phyloP scores from a whole-genome alignment of 179 eudicot species.

The Camellia oleifera region DNA sequence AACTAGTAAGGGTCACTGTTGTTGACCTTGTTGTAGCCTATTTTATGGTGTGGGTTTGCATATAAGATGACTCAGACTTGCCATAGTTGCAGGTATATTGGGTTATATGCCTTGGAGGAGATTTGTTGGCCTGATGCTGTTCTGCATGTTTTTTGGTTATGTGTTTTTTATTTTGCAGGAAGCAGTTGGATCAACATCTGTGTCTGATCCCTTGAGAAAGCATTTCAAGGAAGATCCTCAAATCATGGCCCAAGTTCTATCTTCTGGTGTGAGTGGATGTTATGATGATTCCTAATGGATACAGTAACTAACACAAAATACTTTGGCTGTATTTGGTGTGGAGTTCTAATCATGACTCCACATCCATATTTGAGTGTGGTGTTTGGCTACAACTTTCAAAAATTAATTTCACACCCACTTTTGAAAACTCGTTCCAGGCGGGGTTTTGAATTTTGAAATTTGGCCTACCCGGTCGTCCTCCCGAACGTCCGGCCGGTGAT shows the following conservation, averaged over 20 bases:
- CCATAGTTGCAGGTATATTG: background rate
- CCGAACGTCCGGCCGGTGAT: too few relatives aligned
- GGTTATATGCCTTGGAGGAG: background rate
- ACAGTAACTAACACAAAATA: background rate
- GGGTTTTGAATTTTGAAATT: too few relatives aligned
- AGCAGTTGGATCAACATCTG: constrained; percentile 27
- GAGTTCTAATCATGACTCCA: too few relatives aligned
- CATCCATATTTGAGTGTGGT: too few relatives aligned
- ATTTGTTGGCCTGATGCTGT: constrained; percentile 14
- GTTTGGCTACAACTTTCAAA: too few relatives aligned
- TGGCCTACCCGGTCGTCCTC: too few relatives aligned
- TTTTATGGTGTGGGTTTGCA: background rate
- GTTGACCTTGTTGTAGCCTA: background rate
- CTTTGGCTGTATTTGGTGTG: background rate
- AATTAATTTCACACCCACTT: too few relatives aligned
- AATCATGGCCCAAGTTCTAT: constrained; percentile 17
- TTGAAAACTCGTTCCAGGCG: too few relatives aligned
- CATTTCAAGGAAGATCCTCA: constrained; percentile 42
- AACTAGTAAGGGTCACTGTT: background rate
- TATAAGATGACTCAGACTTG: background rate
- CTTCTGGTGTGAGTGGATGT: constrained; percentile 44
- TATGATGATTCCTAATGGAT: constrained; percentile 11
- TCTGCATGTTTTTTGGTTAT: constrained; percentile 13
- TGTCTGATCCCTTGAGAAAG: constrained; percentile 33
- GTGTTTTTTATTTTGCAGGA: constrained; percentile 36